Conservation (phyloP, 768 basidiomycete genomes). For the Megacollybia marginata region DNA sequence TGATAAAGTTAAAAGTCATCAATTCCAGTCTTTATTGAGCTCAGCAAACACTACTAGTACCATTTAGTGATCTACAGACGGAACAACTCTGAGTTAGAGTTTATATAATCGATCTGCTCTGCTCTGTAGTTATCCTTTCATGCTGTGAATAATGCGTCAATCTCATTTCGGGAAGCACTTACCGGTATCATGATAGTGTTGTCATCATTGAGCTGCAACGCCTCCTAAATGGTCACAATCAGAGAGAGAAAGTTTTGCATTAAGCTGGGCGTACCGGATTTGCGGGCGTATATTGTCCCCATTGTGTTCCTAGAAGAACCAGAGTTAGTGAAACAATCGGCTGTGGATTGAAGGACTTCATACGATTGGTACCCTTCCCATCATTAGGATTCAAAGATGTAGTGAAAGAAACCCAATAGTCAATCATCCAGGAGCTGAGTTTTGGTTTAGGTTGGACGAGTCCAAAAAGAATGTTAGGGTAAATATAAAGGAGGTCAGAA, state of each 20-base stretch:
- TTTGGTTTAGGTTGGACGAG: neutral
- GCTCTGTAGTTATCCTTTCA: constrained; percentile 19
- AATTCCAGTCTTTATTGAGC: too few relatives aligned
- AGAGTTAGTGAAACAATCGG: too few relatives aligned
- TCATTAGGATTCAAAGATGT: too few relatives aligned
- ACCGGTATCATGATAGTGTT: constrained; percentile 19
- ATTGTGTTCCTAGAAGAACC: neutral
- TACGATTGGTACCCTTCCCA: constrained; percentile 17
- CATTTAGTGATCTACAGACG: too few relatives aligned
- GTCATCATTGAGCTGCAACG: constrained; percentile 20
- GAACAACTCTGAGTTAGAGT: constrained; percentile 13
- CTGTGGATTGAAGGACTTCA: constrained; percentile 1
- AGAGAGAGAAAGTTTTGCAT: too few relatives aligned
- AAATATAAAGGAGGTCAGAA: too few relatives aligned
- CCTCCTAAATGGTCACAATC: constrained; percentile 6
- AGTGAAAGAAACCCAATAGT: too few relatives aligned
- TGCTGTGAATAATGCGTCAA: too few relatives aligned
- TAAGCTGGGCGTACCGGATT: constrained; percentile 2
- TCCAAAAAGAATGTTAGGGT: neutral
- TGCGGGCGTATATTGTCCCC: constrained; percentile 4
- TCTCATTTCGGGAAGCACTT: too few relatives aligned
- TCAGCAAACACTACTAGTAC: too few relatives aligned
- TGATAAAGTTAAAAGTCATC: too few relatives aligned
- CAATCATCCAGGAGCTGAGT: constrained; percentile 15
- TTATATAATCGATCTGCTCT: constrained; percentile 19